A percentile compares a stretch with the other conserved stretches of the same genome.
Evolutionary conservation across 768 basidiomycete genomes (phyloP).

Genomic region (Tulasnella sp.): DNA sequence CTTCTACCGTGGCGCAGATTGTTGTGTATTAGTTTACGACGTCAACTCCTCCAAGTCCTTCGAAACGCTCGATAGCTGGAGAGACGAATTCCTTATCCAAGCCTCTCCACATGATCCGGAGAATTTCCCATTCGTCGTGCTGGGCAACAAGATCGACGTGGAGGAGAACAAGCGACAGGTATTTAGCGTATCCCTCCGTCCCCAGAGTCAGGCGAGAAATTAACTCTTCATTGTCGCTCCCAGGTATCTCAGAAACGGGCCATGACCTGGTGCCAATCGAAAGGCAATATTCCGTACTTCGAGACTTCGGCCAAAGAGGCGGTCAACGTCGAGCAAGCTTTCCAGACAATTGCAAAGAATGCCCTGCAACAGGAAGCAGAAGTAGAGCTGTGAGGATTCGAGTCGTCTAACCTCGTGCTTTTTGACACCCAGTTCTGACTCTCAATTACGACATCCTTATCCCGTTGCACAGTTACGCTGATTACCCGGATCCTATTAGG

Average conservation of each 20-base stretch:
- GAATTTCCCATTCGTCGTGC: constrained; percentile 98
- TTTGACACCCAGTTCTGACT: constrained; percentile 16
- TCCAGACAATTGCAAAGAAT: constrained; percentile 99
- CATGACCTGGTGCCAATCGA: constrained; percentile 99
- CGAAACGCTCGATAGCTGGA: constrained; percentile 97
- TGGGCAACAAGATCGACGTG: constrained; percentile 99
- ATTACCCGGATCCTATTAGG: constrained; percentile 98
- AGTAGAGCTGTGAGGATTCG: constrained; percentile 72
- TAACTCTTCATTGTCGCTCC: neutral
- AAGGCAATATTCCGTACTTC: constrained; percentile 99
- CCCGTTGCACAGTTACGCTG: constrained; percentile 68
- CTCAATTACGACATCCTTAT: neutral
- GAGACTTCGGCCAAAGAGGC: constrained; percentile 99
- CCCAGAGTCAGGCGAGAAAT: neutral
- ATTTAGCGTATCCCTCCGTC: constrained; percentile 31
- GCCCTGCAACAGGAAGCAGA: constrained; percentile 96
- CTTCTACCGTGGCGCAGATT: constrained; percentile 98
- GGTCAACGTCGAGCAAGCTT: constrained; percentile 99
- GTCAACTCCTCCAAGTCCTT: constrained; percentile 99
- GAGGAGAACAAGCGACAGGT: constrained; percentile 99
- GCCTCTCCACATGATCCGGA: constrained; percentile 98
- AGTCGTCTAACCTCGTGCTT: constrained; percentile 4
- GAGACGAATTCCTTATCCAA: constrained; percentile 98
- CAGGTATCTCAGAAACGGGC: constrained; percentile 99
- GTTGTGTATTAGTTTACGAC: constrained; percentile 98